A percentile compares a stretch with the other conserved stretches of the same genome.
phyloP scores from a whole-genome alignment of 441 rosid genomes.

The Arabidopsis lyrata region DNA sequence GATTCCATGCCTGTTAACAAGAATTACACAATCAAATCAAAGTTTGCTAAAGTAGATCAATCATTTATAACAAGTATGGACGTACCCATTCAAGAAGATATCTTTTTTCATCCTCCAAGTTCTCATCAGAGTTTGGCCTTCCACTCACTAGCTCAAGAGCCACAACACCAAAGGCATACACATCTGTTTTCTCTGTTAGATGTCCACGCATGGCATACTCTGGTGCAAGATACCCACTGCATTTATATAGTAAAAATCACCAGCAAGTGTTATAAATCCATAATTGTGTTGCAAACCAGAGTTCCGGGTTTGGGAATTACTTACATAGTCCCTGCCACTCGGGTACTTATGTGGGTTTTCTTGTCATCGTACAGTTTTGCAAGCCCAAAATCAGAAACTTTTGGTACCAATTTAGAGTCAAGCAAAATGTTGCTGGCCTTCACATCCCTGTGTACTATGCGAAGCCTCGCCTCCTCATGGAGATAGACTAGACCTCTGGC shows the following conservation, averaged over 20 bases:
- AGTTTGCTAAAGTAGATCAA: too few species aligned
- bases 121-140: slow-evolving; percentile 58
- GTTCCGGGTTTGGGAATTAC: slow-evolving; percentile 3
- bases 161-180: slow-evolving; percentile 73
- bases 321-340: slow-evolving; percentile 79
- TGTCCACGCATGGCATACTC: slow-evolving; percentile 88
- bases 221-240: slow-evolving; percentile 79
- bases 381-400: slow-evolving; percentile 81
- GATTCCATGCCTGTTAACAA: slow-evolving; percentile 62
- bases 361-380: slow-evolving; percentile 81
- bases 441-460: slow-evolving; percentile 81
- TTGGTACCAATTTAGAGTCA: slow-evolving; percentile 63
- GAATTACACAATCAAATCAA: background rate
- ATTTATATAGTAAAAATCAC: slow-evolving; percentile 6
- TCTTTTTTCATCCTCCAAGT: slow-evolving; percentile 49
- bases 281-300: too few species aligned
- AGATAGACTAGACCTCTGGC: slow-evolving; percentile 82
- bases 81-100: slow-evolving; percentile 82
- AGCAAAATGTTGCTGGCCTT: slow-evolving; percentile 50
- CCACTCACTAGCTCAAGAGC: slow-evolving; percentile 73
- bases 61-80: background rate
- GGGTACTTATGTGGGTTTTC: slow-evolving; percentile 76
- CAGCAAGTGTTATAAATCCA: background rate
- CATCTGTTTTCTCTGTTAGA: slow-evolving; percentile 86
- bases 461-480: slow-evolving; percentile 73